Conservation (phyloP, 441 rosid species). For the Viola pubescens region DNA sequence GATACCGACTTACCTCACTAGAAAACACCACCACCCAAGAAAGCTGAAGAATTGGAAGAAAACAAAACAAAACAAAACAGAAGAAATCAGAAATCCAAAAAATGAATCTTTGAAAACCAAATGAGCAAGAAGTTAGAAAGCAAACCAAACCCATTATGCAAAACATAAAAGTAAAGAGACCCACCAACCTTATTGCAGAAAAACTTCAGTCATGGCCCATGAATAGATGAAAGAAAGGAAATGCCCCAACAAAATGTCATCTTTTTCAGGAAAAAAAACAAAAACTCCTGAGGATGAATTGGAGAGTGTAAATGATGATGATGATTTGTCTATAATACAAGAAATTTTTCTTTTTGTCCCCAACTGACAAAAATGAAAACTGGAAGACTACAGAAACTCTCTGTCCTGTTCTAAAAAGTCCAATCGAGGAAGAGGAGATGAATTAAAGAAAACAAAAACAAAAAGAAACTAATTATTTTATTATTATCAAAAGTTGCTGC, state of each 20-base stretch:
- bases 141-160: neutral
- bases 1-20: neutral
- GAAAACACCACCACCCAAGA: neutral
- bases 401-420: conserved; percentile 22
- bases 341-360: conserved; percentile 6
- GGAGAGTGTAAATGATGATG: neutral
- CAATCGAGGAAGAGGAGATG: conserved; percentile 20
- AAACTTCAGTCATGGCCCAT: conserved; percentile 20
- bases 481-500: conserved; percentile 2
- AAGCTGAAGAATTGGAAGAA: neutral
- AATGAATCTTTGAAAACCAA: too few species aligned
- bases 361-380: conserved; percentile 32
- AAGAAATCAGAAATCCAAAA: too few species aligned
- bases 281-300: conserved; percentile 19
- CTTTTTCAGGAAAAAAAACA: conserved; percentile 4
- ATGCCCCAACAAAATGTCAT: conserved; percentile 14
- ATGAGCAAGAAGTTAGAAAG: neutral
- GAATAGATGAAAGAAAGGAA: conserved; percentile 9
- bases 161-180: neutral
- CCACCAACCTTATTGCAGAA: conserved; percentile 23
- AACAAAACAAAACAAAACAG: conserved; percentile 4
- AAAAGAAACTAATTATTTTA: neutral
- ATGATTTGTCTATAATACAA: neutral
- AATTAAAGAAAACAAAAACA: conserved; percentile 2
- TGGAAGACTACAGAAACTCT: conserved; percentile 20